Base-by-base conservation (phyloP, 495 filamentous ascomycete species). In the Daldinia grandis region DNA sequence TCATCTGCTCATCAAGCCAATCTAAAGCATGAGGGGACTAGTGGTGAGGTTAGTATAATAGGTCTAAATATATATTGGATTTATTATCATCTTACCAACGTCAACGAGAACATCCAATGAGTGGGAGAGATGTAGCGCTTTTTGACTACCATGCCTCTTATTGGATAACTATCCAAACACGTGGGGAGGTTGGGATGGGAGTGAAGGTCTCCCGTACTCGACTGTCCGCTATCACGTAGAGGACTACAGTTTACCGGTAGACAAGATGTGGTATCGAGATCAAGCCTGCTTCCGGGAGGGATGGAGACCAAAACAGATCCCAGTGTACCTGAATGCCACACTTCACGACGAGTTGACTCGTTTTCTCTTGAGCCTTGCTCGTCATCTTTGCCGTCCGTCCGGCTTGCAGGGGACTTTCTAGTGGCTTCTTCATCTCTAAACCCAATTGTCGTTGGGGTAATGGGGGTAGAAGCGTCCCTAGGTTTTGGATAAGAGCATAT, bases 1-100 rank as follows among this genome's bases (percentile, higher is more conserved):
- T 58, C 61, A 77, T 40, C 67, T 72, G 42, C 64, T 65, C 15
- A 61, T 65, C 27, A 66, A 60, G 40, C 50, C 56, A 33, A 51
- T 65, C 42, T 71, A 63, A 44, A 27, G 69, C 44, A 37, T 70
- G 30, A 8, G 61, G 67, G 5, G 50, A 59, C 61, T 60, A 10
- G 14, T 31, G 1, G 27, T n/a, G 24, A 10, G 10, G 53, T 54
- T 30, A 64, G 42, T 28, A 40, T 24, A 25, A n/a, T 9, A 40
- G 49, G 12, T 60, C 17, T 17, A 6, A 40, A 17, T 2, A 4
- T 17, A 44, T 51, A 1, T 21, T 50, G 19, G 12, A 8, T n/a
- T 27, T 40, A 33, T 27, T 31, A 40, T 40, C 38, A 2, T 40
- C 37, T 60, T 66, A 67, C 64, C 47, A 67, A 42, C n/a, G 64